phyloP scores from a whole-genome alignment of 73 alveolate genomes.

The Uronychia setigera region DNA sequence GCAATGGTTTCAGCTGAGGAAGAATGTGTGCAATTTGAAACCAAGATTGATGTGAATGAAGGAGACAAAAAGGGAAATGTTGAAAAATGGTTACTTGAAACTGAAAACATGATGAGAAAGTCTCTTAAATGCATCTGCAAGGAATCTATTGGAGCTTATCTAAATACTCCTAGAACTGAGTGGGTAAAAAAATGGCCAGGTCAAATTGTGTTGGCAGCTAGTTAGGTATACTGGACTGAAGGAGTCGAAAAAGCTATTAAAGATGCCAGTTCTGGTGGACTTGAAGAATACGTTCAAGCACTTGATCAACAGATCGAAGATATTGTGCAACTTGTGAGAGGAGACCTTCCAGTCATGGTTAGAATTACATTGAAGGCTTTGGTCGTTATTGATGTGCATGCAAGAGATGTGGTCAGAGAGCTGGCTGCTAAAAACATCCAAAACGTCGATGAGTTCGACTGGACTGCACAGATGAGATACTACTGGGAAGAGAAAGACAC shows the following conservation, averaged over 20 bases:
- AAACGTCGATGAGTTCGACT: slow-evolving; percentile 93
- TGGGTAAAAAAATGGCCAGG: slow-evolving; percentile 99
- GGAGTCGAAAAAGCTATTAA: slow-evolving; percentile 84
- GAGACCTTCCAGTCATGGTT: slow-evolving; percentile 92
- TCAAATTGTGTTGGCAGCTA: slow-evolving; percentile 90
- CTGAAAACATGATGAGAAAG: slow-evolving; percentile 90
- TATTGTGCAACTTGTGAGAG: slow-evolving; percentile 97
- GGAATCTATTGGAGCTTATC: slow-evolving; percentile 75
- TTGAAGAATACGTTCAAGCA: slow-evolving; percentile 71
- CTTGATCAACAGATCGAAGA: slow-evolving; percentile 87
- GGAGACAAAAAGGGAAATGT: slow-evolving; percentile 97
- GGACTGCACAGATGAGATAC: slow-evolving; percentile 99
- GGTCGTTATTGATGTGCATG: slow-evolving; percentile 99
- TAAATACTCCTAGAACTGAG: slow-evolving; percentile 82
- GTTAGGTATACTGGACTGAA: slow-evolving; percentile 91
- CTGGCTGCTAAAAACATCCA: slow-evolving; percentile 85
- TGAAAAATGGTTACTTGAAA: slow-evolving; percentile 95
- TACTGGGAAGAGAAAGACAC: slow-evolving; percentile 90
- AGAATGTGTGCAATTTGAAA: slow-evolving; percentile 87
- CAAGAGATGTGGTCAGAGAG: slow-evolving; percentile 97
- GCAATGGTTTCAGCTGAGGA: slow-evolving; percentile 97
- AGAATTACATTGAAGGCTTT: slow-evolving; percentile 98
- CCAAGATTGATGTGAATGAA: slow-evolving; percentile 89
- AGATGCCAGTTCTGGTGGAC: slow-evolving; percentile 64
- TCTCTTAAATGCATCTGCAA: slow-evolving; percentile 82